Conservation (phyloP, 2,329 filamentous ascomycete species). For the Clarireedia monteithiana region DNA sequence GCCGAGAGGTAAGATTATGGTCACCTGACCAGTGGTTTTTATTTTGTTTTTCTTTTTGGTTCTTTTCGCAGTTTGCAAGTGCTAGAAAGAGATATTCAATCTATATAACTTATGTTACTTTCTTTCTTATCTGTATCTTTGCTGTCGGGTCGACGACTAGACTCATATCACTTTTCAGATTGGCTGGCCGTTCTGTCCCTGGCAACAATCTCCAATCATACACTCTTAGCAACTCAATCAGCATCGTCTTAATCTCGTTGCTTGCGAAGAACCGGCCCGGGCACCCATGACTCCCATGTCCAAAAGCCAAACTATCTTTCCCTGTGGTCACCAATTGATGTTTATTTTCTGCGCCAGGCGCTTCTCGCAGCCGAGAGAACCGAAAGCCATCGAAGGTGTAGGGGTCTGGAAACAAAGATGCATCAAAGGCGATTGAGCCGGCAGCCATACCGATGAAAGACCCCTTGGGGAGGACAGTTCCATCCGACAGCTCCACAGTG, state of each 20-base stretch:
- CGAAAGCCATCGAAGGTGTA: conserved; percentile 10
- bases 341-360: conserved; percentile 4
- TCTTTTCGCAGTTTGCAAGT: too few relatives aligned
- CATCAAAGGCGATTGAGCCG: conserved; percentile 4
- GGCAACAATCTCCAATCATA: conserved; percentile 19
- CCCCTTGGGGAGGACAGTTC: conserved; percentile 27
- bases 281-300: conserved; percentile 35
- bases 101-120: too few relatives aligned
- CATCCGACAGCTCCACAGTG: conserved; percentile 27
- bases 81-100: too few relatives aligned
- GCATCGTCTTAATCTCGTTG: conserved; percentile 30
- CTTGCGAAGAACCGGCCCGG: conserved; percentile 34
- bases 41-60: too few relatives aligned
- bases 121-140: not conserved
- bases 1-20: too few relatives aligned
- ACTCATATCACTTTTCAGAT: conserved; percentile 4
- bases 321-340: conserved; percentile 29
- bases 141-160: not conserved
- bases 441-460: conserved; percentile 19
- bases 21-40: too few relatives aligned
- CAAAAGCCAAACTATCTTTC: conserved; percentile 28
- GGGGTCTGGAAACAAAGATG: conserved; percentile 1
- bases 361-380: conserved; percentile 9
- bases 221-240: conserved; percentile 26
- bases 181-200: not conserved